Conservation (phyloP, 441 rosid genomes). For the Sinapis alba region DNA sequence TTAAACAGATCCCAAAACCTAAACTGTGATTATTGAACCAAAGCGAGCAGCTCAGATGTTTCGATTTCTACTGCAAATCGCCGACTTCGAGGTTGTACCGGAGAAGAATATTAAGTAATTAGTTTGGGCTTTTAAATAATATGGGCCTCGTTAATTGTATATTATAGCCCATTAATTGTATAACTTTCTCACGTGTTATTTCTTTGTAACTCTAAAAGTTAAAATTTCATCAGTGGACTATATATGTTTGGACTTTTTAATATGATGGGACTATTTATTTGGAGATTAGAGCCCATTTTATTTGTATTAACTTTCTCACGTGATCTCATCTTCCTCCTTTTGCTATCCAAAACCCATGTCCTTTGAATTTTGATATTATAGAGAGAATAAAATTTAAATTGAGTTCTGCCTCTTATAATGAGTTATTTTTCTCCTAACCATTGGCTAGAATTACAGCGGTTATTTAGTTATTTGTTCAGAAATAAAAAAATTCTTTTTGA, state of each 20-base stretch:
- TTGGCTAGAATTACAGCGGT: not conserved
- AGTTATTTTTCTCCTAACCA: not conserved
- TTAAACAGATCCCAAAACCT: conserved; percentile 13
- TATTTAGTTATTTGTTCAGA: not conserved
- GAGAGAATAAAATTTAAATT: not conserved
- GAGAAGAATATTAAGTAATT: not conserved
- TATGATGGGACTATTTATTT: too few relatives aligned
- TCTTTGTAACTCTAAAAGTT: not conserved
- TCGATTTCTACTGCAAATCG: conserved; percentile 20
- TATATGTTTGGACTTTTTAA: too few relatives aligned
- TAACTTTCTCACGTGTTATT: not conserved
- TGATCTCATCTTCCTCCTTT: not conserved
- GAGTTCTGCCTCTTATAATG: not conserved
- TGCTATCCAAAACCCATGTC: too few relatives aligned
- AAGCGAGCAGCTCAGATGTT: conserved; percentile 7
- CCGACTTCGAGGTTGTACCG: conserved; percentile 24
- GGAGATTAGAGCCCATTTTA: too few relatives aligned
- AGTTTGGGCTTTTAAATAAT: not conserved
- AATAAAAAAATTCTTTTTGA: not conserved
- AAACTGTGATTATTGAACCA: not conserved
- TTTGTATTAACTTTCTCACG: too few relatives aligned
- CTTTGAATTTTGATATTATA: not conserved
- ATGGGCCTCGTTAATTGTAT: not conserved
- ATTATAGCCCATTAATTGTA: conserved; percentile 13
- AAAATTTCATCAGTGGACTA: too few relatives aligned